A percentile compares a stretch with the other conserved stretches of the same genome.
These are phyloP conservation scores for Lenwebbia sp. DNA, from an alignment of 345 rosid genomes.

Conservation along the genomic window DNA sequence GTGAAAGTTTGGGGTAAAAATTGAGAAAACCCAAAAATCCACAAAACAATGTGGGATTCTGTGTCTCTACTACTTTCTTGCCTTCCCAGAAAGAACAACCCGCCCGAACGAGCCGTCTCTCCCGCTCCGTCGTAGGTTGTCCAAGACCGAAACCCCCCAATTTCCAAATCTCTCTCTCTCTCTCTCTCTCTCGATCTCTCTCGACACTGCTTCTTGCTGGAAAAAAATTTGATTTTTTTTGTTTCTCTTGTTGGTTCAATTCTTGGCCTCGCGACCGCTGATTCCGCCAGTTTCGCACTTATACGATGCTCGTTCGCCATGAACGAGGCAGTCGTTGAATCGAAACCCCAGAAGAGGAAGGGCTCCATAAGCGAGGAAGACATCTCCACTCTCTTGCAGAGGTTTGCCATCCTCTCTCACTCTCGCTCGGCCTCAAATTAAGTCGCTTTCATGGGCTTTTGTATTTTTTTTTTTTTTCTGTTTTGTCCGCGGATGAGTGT, in stretches of 20 bases:
- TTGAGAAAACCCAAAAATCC: not conserved
- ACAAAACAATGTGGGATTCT: not conserved
- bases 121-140: not conserved
- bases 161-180: not conserved
- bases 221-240: not conserved
- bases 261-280: not conserved
- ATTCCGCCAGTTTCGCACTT: not conserved
- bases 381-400: conserved; percentile 52
- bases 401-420: conserved; percentile 19
- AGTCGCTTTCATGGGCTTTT: not conserved
- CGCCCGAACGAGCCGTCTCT: not conserved
- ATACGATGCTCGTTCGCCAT: not conserved
- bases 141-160: not conserved
- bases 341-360: conserved; percentile 15
- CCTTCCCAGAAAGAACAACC: not conserved
- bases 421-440: not conserved
- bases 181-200: not conserved
- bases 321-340: not conserved
- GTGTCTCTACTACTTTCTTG: not conserved
- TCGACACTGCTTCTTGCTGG: not conserved
- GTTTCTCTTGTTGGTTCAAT: not conserved
- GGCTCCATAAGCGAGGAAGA: conserved; percentile 55
- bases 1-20: not conserved
- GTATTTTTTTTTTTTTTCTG: not conserved
- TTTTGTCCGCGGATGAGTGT: not conserved